phyloP scores from a whole-genome alignment of 2,329 filamentous ascomycete species.

The Biscogniauxia marginata region DNA sequence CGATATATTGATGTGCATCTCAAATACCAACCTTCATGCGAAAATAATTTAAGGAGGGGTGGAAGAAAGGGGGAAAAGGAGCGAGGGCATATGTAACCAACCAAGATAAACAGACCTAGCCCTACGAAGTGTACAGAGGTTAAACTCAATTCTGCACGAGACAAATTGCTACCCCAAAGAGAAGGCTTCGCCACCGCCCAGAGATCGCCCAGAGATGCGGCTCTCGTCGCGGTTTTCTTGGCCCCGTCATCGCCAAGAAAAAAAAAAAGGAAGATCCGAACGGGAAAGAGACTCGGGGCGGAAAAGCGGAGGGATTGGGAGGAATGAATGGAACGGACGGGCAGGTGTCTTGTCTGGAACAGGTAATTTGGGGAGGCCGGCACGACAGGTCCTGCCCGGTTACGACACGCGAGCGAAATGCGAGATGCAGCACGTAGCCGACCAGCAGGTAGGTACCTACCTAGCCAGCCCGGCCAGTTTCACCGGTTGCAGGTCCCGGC shows the following conservation, averaged over 20 bases:
- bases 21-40: too few species aligned
- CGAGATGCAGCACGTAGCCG: neutral
- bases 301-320: neutral
- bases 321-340: too few species aligned
- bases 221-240: neutral
- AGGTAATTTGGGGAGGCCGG: neutral
- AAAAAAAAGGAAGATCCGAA: neutral
- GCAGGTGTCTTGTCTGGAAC: too few species aligned
- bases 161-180: neutral
- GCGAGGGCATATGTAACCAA: too few species aligned
- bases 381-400: neutral
- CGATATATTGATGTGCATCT: neutral
- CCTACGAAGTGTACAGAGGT: neutral
- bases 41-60: too few species aligned
- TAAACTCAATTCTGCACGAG: too few species aligned
- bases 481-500: neutral
- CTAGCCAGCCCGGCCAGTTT: neutral
- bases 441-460: too few species aligned
- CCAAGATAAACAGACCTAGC: neutral
- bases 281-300: neutral
- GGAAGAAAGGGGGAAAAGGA: too few species aligned
- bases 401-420: neutral
- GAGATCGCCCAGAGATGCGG: neutral
- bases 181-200: neutral
- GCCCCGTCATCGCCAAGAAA: neutral